phyloP scores from a whole-genome alignment of 2,329 filamentous ascomycete species.

The Onygenales sp. region DNA sequence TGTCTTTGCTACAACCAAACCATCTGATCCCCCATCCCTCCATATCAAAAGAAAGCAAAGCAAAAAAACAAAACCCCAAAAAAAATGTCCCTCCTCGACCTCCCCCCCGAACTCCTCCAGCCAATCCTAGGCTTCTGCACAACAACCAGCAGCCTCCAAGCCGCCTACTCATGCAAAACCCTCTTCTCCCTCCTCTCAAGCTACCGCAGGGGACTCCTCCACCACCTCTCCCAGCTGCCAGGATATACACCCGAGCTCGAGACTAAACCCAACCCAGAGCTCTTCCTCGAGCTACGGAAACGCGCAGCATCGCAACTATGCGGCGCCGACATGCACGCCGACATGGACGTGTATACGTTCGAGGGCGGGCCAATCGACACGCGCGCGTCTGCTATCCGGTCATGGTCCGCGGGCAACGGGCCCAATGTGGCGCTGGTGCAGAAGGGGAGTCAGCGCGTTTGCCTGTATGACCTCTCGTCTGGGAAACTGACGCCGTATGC shows the following conservation, averaged over 20 bases:
- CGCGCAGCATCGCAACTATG: slow-evolving; percentile 24
- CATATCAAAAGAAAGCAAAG: background rate
- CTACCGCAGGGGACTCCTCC: slow-evolving; percentile 25
- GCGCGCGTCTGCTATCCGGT: slow-evolving; percentile 21
- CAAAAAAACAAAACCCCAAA: background rate
- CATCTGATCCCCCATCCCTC: background rate
- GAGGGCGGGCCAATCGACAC: slow-evolving; percentile 20
- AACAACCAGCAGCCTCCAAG: slow-evolving; percentile 28
- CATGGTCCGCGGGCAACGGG: background rate
- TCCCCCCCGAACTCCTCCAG: slow-evolving; percentile 36
- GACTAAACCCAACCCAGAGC: slow-evolving; percentile 10
- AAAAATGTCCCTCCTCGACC: slow-evolving; percentile 16
- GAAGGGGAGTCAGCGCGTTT: slow-evolving; percentile 20
- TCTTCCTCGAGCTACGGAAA: slow-evolving; percentile 24
- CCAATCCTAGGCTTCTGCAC: slow-evolving; percentile 25
- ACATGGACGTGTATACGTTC: slow-evolving; percentile 20
- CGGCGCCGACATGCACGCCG: slow-evolving; percentile 25
- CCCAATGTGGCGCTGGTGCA: slow-evolving; percentile 20
- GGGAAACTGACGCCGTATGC: slow-evolving; percentile 11
- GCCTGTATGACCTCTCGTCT: slow-evolving; percentile 17
- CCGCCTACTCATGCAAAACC: slow-evolving; percentile 25
- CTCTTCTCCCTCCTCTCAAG: slow-evolving; percentile 25
- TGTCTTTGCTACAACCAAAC: too few species aligned
- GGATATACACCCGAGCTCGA: slow-evolving; percentile 16
- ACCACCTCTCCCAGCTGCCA: slow-evolving; percentile 27